Percentiles rank a stretch among this genome's conserved stretches.
These are phyloP conservation scores for Borovskyia barvae DNA, from an alignment of 208 protist genomes.

Conservation along the genomic window DNA sequence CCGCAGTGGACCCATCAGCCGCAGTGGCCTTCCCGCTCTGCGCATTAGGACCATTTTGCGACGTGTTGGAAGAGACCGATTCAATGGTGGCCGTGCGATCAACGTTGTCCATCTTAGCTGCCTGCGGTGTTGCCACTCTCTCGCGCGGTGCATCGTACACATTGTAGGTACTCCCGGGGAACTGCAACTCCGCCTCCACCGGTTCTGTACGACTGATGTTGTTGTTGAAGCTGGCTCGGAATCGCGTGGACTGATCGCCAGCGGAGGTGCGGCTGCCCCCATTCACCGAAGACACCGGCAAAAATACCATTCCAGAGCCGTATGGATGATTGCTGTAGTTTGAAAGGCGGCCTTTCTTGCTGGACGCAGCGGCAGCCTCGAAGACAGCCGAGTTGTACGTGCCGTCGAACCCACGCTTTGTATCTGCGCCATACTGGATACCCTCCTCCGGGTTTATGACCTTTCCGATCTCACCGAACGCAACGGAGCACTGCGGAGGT, in stretches of 20 bases:
- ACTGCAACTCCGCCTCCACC: conserved; percentile 54
- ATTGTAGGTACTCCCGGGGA: conserved; percentile 82
- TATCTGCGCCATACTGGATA: conserved; percentile 41
- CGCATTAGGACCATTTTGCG: conserved; percentile 13
- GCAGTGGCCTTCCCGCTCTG: background rate
- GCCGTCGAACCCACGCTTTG: conserved; percentile 31
- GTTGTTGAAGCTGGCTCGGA: conserved; percentile 58
- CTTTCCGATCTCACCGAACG: conserved; percentile 48
- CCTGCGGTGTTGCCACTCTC: background rate
- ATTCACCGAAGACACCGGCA: conserved; percentile 33
- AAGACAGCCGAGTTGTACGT: conserved; percentile 35
- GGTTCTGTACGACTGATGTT: conserved; percentile 44
- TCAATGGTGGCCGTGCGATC: conserved; percentile 14
- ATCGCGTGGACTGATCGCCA: conserved; percentile 14
- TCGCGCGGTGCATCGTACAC: conserved; percentile 37
- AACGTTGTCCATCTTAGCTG: conserved; percentile 3
- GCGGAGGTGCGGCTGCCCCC: background rate
- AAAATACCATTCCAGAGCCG: conserved; percentile 75
- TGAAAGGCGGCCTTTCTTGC: conserved; percentile 20
- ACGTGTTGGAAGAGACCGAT: conserved; percentile 18
- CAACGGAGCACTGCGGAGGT: conserved; percentile 35
- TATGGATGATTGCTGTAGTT: conserved; percentile 76
- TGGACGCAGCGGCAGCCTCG: conserved; percentile 22
- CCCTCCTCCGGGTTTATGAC: conserved; percentile 61
- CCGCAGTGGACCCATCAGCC: background rate